Evolutionary conservation across 2,329 filamentous ascomycete species (phyloP), one percentile per base, ranked within the genome.

Genomic region (Pseudogymnoascus sp.): DNA sequence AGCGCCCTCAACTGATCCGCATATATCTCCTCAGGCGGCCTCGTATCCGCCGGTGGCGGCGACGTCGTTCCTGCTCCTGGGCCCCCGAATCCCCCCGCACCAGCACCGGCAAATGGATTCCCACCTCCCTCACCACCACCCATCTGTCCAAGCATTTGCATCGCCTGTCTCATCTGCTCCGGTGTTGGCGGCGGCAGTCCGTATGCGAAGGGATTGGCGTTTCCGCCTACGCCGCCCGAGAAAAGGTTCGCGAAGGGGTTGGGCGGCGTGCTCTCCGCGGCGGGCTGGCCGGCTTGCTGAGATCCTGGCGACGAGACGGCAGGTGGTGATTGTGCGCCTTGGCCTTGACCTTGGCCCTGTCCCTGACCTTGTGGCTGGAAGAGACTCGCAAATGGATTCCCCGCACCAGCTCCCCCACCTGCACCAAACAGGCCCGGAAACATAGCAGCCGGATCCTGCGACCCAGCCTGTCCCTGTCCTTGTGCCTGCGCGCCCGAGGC

Each of bases 1-100:
- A 99, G 79, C 77, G 97, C 92, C 64, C 91, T 83, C 59, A 99
- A 80, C 76, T 99, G 93, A 33, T 90, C 87, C 2, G 90, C 92
- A 70, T 96, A 99, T 64, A 91, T 82, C 76, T 97, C 95, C 79
- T 99, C 95, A 0, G 95, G 93, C 4, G 95, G 93, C 65, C 93
- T 84, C 71, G 83, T 96, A 76, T 99, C 95, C 2, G 83, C 76
- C 16, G 83, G 77, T 11, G 83, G 75, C 1, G 82, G 73, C 18
- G 73, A 75, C 2, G 72, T 71, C 41, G 72, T 75, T 7, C 28
- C 52, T 41, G 49, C 62, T 64, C 73, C 68, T 6, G 77, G 77
- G 65, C 82, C 75, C n/a, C 40, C 45, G 23, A 77, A 69, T 18
- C 75, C 31, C 31, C 31, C 31, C 11, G 31, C 31, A 33, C 31